Conservation (phyloP, 1,284 basidiomycete genomes). For the Pascua guehoae region DNA sequence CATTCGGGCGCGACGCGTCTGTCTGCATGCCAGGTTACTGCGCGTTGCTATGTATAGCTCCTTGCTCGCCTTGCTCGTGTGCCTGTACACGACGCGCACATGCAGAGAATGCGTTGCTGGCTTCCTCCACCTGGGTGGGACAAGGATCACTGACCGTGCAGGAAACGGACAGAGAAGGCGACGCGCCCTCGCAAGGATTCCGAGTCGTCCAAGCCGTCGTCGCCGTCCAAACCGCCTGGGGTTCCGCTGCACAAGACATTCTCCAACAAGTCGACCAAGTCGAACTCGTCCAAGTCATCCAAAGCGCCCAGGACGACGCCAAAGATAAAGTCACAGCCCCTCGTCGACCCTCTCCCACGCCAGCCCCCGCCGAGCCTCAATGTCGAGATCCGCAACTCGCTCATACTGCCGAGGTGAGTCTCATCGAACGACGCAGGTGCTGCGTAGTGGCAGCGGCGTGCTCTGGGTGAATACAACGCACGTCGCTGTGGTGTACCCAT, state of each 20-base stretch:
- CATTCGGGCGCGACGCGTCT: no score
- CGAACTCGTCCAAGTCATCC: no score
- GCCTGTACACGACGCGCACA: no score
- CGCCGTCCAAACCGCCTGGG: neutral
- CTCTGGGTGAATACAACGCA: no score
- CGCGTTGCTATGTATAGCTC: no score
- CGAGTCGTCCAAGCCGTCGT: neutral
- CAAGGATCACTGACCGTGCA: neutral
- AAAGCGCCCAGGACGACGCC: neutral
- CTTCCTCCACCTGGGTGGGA: no score
- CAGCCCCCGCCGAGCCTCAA: conserved; percentile 32
- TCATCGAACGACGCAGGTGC: no score
- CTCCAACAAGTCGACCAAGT: conserved; percentile 1
- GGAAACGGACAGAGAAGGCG: conserved; percentile 3
- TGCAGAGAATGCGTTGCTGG: no score
- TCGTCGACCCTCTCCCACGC: neutral
- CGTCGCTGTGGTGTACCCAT: no score
- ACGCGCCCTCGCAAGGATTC: neutral
- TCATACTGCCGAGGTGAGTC: conserved; percentile 44
- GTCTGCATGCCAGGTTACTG: no score
- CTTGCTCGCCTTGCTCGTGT: no score
- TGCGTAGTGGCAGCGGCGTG: no score
- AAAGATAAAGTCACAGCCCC: conserved; percentile 1
- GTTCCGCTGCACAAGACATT: neutral
- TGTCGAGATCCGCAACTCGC: conserved; percentile 42